Evolutionary conservation across 2,329 filamentous ascomycete species (phyloP).

Genomic region (Talaromyces sp.): DNA sequence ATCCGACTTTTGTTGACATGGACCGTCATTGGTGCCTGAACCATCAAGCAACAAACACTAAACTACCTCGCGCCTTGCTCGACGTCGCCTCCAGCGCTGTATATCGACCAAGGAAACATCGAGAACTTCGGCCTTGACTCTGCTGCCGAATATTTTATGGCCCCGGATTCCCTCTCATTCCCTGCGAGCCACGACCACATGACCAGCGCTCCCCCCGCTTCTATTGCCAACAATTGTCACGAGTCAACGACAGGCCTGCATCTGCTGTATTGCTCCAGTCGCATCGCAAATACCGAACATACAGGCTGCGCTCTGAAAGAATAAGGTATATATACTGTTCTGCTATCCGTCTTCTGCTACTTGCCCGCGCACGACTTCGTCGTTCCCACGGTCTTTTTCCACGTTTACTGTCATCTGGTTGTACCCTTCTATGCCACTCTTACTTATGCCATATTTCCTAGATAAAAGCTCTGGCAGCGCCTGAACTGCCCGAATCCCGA

Average conservation of each 20-base stretch:
- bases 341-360: background rate
- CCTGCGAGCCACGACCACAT: background rate
- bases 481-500: slow-evolving; percentile 6
- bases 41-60: background rate
- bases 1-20: slow-evolving; percentile 3
- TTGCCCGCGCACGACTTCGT: background rate
- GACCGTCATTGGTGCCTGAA: slow-evolving; percentile 2
- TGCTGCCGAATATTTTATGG: background rate
- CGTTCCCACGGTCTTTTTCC: background rate
- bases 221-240: background rate
- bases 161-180: background rate
- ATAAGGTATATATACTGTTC: background rate
- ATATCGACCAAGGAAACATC: background rate
- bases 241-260: background rate
- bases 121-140: background rate
- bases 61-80: background rate
- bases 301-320: background rate
- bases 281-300: background rate
- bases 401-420: background rate
- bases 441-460: background rate
- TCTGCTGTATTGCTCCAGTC: background rate
- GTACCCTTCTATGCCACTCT: background rate
- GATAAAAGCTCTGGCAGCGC: slow-evolving; percentile 7
- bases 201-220: slow-evolving; percentile 3
- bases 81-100: background rate